Evolutionary conservation across 148 eudicot species (phyloP), one percentile per base, ranked within the genome.

Genomic region (Agrostemma githago): DNA sequence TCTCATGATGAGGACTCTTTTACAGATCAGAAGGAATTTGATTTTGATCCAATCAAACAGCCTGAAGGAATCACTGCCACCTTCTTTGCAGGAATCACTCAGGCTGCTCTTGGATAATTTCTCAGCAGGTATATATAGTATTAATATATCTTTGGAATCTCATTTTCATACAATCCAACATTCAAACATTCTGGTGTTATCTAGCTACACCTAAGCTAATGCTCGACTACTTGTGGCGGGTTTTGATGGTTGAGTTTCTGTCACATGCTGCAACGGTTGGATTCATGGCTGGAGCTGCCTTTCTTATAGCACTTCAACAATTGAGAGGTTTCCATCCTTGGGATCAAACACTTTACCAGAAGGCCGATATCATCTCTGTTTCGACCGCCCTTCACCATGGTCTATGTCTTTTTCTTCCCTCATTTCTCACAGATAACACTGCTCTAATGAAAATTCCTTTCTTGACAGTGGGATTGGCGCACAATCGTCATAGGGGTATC

Each of bases 391-490:
- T 71, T 38, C 85, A 80, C 39, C 89, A 89, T 73, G 88, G 84
- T 57, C 91, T 89, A 81, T 56, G 80, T 69, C 34, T 40, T 15
- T 39, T 14, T 5, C 10, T 17, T 39, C n/a, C 60, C n/a, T 15
- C 0, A 5, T 26, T 26, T 26, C 34, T 26, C 34, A 26, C 34
- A 26, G 34, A 26, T 26, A 26, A 26, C 34, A 26, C 34, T 26
- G 34, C 34, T 26, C 34, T 26, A 26, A 26, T 26, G 34, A 44
- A 44, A 44, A 57, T 19, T 9, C 60, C 17, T 15, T 57, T 8
- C 39, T 20, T 26, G 40, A 61, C 86, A 92, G 96, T 92, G 98
- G 98, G 90, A 89, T 73, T 86, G 90, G 92, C 84, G 86, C 86
- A 92, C 98, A 5, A 86, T 86, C 54, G 78, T 89, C 40, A 89